phyloP scores from a whole-genome alignment of 1,139 yeast genomes.

The Hansenula sp. region DNA sequence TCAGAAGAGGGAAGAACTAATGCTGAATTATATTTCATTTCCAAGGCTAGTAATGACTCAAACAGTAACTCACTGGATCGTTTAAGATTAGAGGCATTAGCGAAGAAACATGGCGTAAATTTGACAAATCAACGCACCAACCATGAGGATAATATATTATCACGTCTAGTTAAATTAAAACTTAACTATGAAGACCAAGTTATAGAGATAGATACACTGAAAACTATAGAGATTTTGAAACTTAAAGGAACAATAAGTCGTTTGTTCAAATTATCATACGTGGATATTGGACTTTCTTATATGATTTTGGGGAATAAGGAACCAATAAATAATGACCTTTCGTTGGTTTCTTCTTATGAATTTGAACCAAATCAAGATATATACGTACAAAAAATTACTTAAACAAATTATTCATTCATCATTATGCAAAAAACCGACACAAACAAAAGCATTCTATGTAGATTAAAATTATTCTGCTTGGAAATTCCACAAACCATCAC shows the following conservation, averaged over 20 bases:
- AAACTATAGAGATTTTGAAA: constrained; percentile 15
- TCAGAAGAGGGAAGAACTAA: constrained; percentile 45
- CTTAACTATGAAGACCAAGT: constrained; percentile 8
- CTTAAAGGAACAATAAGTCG: constrained; percentile 27
- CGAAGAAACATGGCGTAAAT: constrained; percentile 9
- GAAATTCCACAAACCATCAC: constrained; percentile 84
- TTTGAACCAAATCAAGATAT: constrained; percentile 15
- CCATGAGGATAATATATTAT: neutral
- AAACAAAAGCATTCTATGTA: neutral
- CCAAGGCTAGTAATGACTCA: constrained; percentile 33
- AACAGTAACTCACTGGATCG: neutral
- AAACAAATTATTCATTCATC: constrained; percentile 3
- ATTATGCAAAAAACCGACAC: constrained; percentile 2
- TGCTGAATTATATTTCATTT: constrained; percentile 65
- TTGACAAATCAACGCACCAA: neutral
- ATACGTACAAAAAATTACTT: constrained; percentile 1
- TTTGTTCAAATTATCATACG: constrained; percentile 10
- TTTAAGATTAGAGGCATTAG: neutral
- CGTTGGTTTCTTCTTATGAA: constrained; percentile 33
- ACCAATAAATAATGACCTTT: constrained; percentile 30
- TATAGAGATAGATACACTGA: constrained; percentile 1
- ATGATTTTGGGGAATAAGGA: constrained; percentile 12
- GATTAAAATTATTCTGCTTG: constrained; percentile 27
- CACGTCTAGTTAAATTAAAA: constrained; percentile 8
- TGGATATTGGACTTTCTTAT: constrained; percentile 25